phyloP scores from a whole-genome alignment of 2,329 filamentous ascomycete genomes.

The Xylariomycetidae sp. region DNA sequence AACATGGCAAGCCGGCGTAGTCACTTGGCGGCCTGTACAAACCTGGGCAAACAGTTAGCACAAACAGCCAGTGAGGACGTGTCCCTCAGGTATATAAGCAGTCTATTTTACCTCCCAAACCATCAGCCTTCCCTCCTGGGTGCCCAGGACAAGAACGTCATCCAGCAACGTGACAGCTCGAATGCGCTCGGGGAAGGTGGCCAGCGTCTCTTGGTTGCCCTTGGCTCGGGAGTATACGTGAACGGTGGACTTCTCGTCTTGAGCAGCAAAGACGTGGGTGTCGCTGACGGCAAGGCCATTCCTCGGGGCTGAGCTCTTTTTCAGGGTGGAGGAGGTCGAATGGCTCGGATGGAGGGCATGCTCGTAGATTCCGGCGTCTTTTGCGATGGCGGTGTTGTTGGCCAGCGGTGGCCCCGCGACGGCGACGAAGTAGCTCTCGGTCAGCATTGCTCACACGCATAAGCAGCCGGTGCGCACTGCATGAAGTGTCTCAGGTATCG shows the following conservation, averaged over 20 bases:
- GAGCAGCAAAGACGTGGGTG: conserved; percentile 84
- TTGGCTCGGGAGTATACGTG: conserved; percentile 84
- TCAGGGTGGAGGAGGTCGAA: conserved; percentile 72
- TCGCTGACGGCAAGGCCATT: conserved; percentile 76
- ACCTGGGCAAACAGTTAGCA: conserved; percentile 39
- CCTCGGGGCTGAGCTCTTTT: conserved; percentile 79
- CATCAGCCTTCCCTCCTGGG: conserved; percentile 77
- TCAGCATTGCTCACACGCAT: too few relatives aligned
- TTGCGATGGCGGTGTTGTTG: conserved; percentile 57
- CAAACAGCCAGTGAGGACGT: conserved; percentile 1
- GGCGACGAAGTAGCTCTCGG: conserved; percentile 54
- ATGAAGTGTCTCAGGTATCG: too few relatives aligned
- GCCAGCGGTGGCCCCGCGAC: conserved; percentile 51
- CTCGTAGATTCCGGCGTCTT: conserved; percentile 83
- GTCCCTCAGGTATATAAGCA: not conserved
- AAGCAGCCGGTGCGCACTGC: too few relatives aligned
- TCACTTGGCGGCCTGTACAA: conserved; percentile 68
- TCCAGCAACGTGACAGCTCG: conserved; percentile 68
- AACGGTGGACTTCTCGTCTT: conserved; percentile 84
- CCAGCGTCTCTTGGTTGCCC: conserved; percentile 79
- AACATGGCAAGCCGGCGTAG: conserved; percentile 71
- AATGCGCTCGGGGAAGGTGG: conserved; percentile 84
- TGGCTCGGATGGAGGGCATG: conserved; percentile 76
- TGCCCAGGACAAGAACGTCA: conserved; percentile 72
- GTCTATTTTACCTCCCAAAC: conserved; percentile 85